Base-by-base conservation (phyloP, 1,139 yeast species). In the Nematodospora anomalae region DNA sequence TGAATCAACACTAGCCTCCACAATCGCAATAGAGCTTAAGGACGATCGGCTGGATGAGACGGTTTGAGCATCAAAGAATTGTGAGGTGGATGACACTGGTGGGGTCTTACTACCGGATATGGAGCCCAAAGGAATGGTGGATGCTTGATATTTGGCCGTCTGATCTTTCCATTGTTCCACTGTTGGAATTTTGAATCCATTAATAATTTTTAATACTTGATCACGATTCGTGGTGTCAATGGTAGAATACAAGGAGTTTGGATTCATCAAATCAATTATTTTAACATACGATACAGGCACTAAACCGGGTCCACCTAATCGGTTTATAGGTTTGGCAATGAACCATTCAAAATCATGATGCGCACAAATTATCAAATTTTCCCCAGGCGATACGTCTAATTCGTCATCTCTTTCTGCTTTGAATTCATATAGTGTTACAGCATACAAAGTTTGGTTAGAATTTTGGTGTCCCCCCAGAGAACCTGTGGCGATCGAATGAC, bases 271-370 rank as follows among this genome's bases (percentile, higher is more conserved):
- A 57, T 92, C 96, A 28, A 92, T 79, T 32, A 92, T 77, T 53
- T 87, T 86, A 22, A 92, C 95, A 55, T 86, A 92, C 18, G 88
- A 79, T 3, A 87, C 94, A 0, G 98, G 98, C 9, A 92, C 95
- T 40, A 92, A 71, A 1, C 98, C 98, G 0, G 97, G 97, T 0
- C 97, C 98, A 11, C 98, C 98, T 34, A 92, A 70, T 36, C 97
- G 71, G 44, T 94, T 95, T 36, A 92, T 86, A 6, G 97, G 97
- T 58, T 92, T 92, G 10, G 97, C 97, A 41, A 92, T 94, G 53
- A 89, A 90, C 98, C 98, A 92, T 62, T 92, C 98, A 49, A 74
- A 87, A 42, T 88, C 92, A 54, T 92, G 95, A 61, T 90, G 97
- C 2, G 98, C 98, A 61, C 96, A 92, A 12, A 92, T 80, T 28